These are phyloP conservation scores for Colletotrichum sp. DNA, from an alignment of 2,329 filamentous ascomycete species.

Conservation along the genomic window DNA sequence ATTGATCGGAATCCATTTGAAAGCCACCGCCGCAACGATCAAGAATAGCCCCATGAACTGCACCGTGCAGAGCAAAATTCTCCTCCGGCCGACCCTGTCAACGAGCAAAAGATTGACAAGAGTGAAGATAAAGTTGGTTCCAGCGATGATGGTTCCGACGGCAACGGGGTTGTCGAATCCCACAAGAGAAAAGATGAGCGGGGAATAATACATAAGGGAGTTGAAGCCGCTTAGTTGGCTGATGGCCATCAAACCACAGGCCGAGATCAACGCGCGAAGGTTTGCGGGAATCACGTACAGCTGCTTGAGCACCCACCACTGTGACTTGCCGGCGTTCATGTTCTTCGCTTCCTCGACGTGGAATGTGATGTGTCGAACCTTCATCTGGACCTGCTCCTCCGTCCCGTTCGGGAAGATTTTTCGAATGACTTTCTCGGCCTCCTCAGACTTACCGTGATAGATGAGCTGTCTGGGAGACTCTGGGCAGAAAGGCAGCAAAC, in stretches of 20 bases:
- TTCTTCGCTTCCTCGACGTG: conserved; percentile 43
- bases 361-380: conserved; percentile 44
- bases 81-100: conserved; percentile 48
- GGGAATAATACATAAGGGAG: conserved; percentile 55
- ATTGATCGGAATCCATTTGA: conserved; percentile 51
- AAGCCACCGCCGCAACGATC: conserved; percentile 46
- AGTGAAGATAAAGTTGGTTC: conserved; percentile 55
- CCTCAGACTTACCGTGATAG: conserved; percentile 42
- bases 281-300: conserved; percentile 49
- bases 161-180: conserved; percentile 54
- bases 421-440: conserved; percentile 41
- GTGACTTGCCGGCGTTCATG: conserved; percentile 42
- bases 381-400: conserved; percentile 45
- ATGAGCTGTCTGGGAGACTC: conserved; percentile 54
- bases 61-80: conserved; percentile 46
- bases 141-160: conserved; percentile 48
- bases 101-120: conserved; percentile 51
- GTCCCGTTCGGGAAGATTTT: conserved; percentile 47
- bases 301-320: conserved; percentile 47
- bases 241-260: conserved; percentile 58
- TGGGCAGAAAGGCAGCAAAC: conserved; percentile 49
- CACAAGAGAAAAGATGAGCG: conserved; percentile 52
- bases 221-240: conserved; percentile 59
- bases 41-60: conserved; percentile 49
- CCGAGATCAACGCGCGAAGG: conserved; percentile 47